A percentile compares a stretch with the other conserved stretches of the same genome.
phyloP scores from a whole-genome alignment of 2,329 filamentous ascomycete species.

The Fusarium annulatum region DNA sequence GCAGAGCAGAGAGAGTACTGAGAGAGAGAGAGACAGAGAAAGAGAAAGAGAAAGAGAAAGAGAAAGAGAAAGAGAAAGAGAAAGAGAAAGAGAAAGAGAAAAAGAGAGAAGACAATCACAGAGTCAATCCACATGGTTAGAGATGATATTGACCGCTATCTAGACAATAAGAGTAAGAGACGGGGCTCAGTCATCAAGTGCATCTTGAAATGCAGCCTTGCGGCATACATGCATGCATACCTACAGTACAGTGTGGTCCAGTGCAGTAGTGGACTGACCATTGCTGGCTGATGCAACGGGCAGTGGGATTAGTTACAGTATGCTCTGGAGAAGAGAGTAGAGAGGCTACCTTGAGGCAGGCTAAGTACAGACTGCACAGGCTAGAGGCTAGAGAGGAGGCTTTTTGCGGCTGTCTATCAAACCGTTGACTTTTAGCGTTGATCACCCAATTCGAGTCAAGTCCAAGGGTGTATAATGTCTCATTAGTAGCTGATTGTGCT shows the following conservation, averaged over 20 bases:
- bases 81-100: no score
- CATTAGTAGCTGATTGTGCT: neutral
- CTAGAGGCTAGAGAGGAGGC: neutral
- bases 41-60: no score
- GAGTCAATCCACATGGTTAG: neutral
- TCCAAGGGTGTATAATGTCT: neutral
- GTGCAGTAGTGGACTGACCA: neutral
- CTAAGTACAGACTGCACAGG: neutral
- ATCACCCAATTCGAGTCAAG: neutral
- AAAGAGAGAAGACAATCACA: neutral
- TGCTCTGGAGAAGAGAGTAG: neutral
- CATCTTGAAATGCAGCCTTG: neutral
- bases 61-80: no score
- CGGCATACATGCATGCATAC: neutral
- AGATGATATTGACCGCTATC: neutral
- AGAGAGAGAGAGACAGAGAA: neutral
- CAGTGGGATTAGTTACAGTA: neutral
- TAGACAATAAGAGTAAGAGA: neutral
- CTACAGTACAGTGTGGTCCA: neutral
- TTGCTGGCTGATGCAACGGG: conserved; percentile 14
- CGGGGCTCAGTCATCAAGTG: neutral
- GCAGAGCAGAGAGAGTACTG: neutral
- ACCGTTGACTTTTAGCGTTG: neutral
- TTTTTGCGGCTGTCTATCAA: neutral
- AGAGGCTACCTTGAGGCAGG: neutral